These are phyloP conservation scores for Pisolithus tinctorius DNA, from an alignment of 768 basidiomycete genomes.

Conservation along the genomic window DNA sequence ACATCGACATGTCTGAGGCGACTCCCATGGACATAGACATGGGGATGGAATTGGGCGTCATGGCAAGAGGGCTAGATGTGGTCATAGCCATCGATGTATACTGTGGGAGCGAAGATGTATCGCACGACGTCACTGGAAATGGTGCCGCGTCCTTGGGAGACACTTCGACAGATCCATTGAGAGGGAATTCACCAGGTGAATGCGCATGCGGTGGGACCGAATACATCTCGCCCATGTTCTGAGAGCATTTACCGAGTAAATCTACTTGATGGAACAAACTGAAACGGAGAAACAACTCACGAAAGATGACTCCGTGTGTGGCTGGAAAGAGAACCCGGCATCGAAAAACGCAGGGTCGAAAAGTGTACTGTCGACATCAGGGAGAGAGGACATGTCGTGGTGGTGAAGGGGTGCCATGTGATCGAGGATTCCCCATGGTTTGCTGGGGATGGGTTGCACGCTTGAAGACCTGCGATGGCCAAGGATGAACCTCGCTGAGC, in stretches of 20 bases:
- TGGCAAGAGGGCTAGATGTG: neutral
- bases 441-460: slow-evolving; percentile 32
- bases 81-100: neutral
- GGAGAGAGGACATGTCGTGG: slow-evolving; percentile 41
- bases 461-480: slow-evolving; percentile 47
- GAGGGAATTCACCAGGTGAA: slow-evolving; percentile 8
- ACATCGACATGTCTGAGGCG: too few species aligned
- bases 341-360: slow-evolving; percentile 39
- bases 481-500: slow-evolving; percentile 33
- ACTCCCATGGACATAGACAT: neutral
- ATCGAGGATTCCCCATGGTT: slow-evolving; percentile 19
- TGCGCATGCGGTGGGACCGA: slow-evolving; percentile 17
- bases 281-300: slow-evolving; percentile 9
- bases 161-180: slow-evolving; percentile 22
- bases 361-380: slow-evolving; percentile 41
- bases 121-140: slow-evolving; percentile 6
- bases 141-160: slow-evolving; percentile 8
- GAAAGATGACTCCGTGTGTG: slow-evolving; percentile 7
- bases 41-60: too few species aligned
- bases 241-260: neutral
- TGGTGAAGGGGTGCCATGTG: slow-evolving; percentile 30
- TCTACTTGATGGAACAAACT: neutral
- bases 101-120: neutral
- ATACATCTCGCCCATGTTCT: slow-evolving; percentile 22
- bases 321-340: slow-evolving; percentile 21